Conservation (phyloP, 345 rosid genomes). For the Populus ilicifolia region DNA sequence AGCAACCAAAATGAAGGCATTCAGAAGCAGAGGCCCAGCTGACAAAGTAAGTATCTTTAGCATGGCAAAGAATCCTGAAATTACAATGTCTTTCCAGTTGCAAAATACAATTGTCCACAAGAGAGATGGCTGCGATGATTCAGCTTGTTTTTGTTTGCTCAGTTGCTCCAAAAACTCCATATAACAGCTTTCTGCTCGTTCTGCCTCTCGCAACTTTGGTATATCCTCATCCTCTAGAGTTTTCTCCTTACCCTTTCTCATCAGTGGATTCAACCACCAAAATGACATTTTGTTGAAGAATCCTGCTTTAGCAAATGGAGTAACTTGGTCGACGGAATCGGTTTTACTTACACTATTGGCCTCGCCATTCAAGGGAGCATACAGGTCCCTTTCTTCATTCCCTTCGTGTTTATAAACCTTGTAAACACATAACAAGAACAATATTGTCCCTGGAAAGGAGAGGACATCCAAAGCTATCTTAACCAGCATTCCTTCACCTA, state of each 20-base stretch:
- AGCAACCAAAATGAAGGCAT: conserved; percentile 82
- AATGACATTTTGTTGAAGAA: conserved; percentile 60
- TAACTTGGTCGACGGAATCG: conserved; percentile 28
- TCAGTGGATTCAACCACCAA: conserved; percentile 84
- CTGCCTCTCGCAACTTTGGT: conserved; percentile 52
- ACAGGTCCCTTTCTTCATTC: conserved; percentile 32
- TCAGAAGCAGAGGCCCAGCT: conserved; percentile 80
- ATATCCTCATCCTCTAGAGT: conserved; percentile 69
- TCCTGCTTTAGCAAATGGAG: conserved; percentile 60
- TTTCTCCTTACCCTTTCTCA: conserved; percentile 65
- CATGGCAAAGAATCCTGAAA: conserved; percentile 83
- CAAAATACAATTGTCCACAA: conserved; percentile 55
- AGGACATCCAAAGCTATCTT: conserved; percentile 45
- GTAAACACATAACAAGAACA: conserved; percentile 51
- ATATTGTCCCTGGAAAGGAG: conserved; percentile 54
- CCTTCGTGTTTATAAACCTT: conserved; percentile 33
- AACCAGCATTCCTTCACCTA: conserved; percentile 16
- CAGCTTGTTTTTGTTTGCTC: conserved; percentile 43
- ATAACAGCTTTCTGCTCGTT: conserved; percentile 74
- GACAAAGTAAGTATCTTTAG: conserved; percentile 68
- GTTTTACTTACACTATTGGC: conserved; percentile 25
- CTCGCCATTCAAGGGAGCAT: conserved; percentile 53
- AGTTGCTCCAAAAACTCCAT: conserved; percentile 46
- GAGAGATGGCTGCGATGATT: conserved; percentile 44
- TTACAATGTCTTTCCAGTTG: conserved; percentile 58